A percentile compares a stretch with the other conserved stretches of the same genome.
Conservation (phyloP, 441 rosid species). For the Aquilaria agallochum region DNA sequence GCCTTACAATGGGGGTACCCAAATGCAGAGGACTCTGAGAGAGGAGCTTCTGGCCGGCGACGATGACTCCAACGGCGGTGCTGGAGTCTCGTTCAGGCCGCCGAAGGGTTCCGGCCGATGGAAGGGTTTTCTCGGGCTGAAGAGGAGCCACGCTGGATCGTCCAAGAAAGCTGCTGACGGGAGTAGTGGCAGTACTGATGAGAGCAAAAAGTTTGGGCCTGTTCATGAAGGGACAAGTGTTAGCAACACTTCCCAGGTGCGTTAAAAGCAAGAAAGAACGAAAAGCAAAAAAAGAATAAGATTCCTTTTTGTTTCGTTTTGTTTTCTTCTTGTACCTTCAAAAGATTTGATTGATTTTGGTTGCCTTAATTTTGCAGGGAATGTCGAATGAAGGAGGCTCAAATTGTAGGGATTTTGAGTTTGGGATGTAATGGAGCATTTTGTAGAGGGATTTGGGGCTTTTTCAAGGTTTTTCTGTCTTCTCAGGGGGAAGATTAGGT, state of each 20-base stretch:
- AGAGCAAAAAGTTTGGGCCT: conserved; percentile 35
- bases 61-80: conserved; percentile 30
- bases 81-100: conserved; percentile 37
- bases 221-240: conserved; percentile 26
- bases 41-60: conserved; percentile 81
- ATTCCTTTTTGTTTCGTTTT: not conserved
- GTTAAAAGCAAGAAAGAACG: not conserved
- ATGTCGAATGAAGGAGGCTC: conserved; percentile 48
- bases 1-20: conserved; percentile 48
- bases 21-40: conserved; percentile 73
- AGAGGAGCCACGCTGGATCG: conserved; percentile 66
- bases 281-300: not conserved
- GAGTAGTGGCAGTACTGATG: conserved; percentile 25
- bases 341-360: not conserved
- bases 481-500: not conserved
- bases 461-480: not conserved
- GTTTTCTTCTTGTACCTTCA: not conserved
- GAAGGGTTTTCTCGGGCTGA: conserved; percentile 78
- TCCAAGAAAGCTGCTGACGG: conserved; percentile 37
- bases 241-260: conserved; percentile 56
- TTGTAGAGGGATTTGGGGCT: not conserved
- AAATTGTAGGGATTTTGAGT: conserved; percentile 55
- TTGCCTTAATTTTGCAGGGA: conserved; percentile 38
- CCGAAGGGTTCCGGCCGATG: conserved; percentile 69
- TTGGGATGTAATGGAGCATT: conserved; percentile 20